Evolutionary conservation across 164 flowering plant species (phyloP), one percentile per base, ranked within the genome.

Genomic region (Taxillus chinensis): DNA sequence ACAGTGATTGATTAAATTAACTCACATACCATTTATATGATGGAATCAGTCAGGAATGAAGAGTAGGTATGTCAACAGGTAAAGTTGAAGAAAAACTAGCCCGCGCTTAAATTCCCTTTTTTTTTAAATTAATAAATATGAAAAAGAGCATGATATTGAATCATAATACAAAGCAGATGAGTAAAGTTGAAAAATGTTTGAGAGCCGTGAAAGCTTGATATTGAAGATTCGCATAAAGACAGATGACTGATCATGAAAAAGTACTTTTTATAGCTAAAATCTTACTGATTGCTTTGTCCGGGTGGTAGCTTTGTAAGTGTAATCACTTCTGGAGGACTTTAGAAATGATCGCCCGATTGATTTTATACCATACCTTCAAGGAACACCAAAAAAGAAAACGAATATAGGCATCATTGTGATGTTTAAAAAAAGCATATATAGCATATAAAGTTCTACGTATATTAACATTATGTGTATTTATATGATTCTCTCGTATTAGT

Each of bases 181-280:
- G 27, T 27, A 27, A 27, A 27, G 27, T 27, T 2, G 27, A 27
- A 27, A 27, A 27, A 27, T 27, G 27, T 27, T 27, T 27, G 27
- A 27, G 27, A 27, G 27, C 27, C 41, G 48, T 59, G 55, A 43
- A 74, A 60, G 71, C 69, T 67, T 73, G 63, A 63, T 3, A 27
- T 54, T 66, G 74, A 74, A 67, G 77, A 67, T 64, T 70, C 71
- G 49, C 37, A 8, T 0, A 64, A n/a, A n/a, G 71, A 70, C 65
- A 74, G 65, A 37, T 57, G 72, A 74, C 77, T 59, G 67, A 70
- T 70, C 72, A 65, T 67, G 67, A 41, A 62, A 70, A 64, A 60
- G 45, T 14, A 7, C 3, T 11, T 11, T 48, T 48, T 7, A 48
- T 8, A 48, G 51, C 13, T 48, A 48, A 48, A 11, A 48, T 48